Evolutionary conservation across 306 rosid genomes (phyloP), one percentile per base, ranked within the genome.

Genomic region (Prunus fruticosa): DNA sequence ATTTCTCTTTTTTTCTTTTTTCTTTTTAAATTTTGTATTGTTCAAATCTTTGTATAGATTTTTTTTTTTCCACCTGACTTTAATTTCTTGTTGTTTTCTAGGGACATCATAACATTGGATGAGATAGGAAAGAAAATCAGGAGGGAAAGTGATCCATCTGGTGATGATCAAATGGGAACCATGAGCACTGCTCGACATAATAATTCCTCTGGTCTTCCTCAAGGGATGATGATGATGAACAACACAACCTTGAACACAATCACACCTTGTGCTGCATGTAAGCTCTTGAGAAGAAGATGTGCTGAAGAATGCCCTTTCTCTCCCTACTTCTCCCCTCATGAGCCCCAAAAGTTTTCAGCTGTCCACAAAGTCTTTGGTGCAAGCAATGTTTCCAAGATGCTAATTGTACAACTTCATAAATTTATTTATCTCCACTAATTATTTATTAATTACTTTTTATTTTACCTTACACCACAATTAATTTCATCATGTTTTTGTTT

Each of bases 301-400:
- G 95, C 96, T 69, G 94, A 91, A 69, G 96, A 94, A 81, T 94
- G 97, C 66, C 94, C 98, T 71, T 94, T 94, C 81, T 87, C 93
- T 56, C 98, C 97, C 30, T 94, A 94, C 41, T 94, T 94, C 71
- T 94, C 98, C 72, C 98, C 97, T 0, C 97, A 87, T 23, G 98
- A 94, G 28, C 98, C 97, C 43, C 97, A 85, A 4, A 94, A 94
- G 63, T 94, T 94, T 63, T 89, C 96, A 43, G 92, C 96, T 0
- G 98, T 94, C 41, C 98, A 94, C 81, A 91, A 87, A 76, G 93
- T 94, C 23, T 94, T 94, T 67, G 98, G 98, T 61, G 98, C 98
- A 45, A 91, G 98, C 91, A 94, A 94, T 79, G 98, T 94, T 78
- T 94, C 98, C 71, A 94, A 94, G 86, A 62, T 94, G 88, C 88